phyloP scores from a whole-genome alignment of 2,329 filamentous ascomycete species.

The Ambrosiella beaveri region DNA sequence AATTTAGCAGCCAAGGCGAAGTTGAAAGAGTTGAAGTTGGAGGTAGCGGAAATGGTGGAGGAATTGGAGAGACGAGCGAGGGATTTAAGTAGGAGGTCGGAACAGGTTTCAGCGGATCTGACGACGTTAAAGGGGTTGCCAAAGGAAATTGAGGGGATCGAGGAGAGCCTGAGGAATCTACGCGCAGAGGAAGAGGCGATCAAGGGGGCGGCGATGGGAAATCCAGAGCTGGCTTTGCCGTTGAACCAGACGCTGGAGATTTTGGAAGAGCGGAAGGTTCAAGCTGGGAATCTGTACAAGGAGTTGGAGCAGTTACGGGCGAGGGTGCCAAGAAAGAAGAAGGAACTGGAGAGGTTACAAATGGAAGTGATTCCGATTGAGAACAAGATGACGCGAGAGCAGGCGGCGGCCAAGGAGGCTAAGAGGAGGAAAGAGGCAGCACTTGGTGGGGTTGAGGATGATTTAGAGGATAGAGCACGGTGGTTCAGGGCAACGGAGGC shows the following conservation, averaged over 20 bases:
- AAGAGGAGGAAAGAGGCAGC: conserved; percentile 49
- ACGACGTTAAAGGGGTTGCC: conserved; percentile 34
- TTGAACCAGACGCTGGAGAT: conserved; percentile 38
- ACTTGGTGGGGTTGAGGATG: conserved; percentile 46
- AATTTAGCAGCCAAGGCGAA: conserved; percentile 55
- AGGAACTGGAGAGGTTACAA: conserved; percentile 48
- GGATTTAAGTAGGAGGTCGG: conserved; percentile 38
- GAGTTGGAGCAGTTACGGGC: conserved; percentile 46
- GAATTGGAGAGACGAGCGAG: conserved; percentile 51
- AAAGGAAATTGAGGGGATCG: conserved; percentile 28
- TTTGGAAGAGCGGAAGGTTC: conserved; percentile 32
- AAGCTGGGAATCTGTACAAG: conserved; percentile 40
- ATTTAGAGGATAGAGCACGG: conserved; percentile 56
- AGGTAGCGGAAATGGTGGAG: conserved; percentile 55
- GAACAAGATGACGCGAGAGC: conserved; percentile 45
- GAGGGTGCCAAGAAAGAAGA: conserved; percentile 46
- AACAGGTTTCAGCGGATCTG: conserved; percentile 32
- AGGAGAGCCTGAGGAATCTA: conserved; percentile 30
- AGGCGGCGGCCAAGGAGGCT: conserved; percentile 53
- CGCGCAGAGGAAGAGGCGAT: conserved; percentile 22
- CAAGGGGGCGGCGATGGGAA: conserved; percentile 16
- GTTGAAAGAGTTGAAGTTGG: conserved; percentile 63
- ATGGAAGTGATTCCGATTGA: conserved; percentile 53
- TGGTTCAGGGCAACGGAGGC: conserved; percentile 59
- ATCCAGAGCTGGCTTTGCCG: conserved; percentile 33